These are phyloP conservation scores for Fomitopsis pinicola DNA, from an alignment of 1,284 basidiomycete species.

Conservation along the genomic window DNA sequence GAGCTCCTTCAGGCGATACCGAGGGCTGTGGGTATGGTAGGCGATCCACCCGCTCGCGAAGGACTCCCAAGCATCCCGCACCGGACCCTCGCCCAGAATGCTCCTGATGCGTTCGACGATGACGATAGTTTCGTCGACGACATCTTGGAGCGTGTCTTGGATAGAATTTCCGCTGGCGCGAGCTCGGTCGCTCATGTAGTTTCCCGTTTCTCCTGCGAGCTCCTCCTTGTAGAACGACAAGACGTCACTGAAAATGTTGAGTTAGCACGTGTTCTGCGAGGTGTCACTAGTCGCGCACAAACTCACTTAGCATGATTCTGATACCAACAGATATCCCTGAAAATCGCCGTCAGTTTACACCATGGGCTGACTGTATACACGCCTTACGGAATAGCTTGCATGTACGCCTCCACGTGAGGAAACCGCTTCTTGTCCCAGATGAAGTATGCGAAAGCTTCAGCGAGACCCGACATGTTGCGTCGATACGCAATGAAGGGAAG, in stretches of 20 bases:
- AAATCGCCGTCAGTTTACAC: not conserved
- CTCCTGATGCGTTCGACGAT: slow-evolving; percentile 6
- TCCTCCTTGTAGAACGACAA: slow-evolving; percentile 17
- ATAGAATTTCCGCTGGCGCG: slow-evolving; percentile 5
- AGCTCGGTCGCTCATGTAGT: slow-evolving; percentile 12
- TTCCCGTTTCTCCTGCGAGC: slow-evolving; percentile 9
- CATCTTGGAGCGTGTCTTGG: slow-evolving; percentile 2
- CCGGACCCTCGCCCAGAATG: slow-evolving; percentile 12
- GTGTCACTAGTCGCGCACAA: no score
- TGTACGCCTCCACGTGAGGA: slow-evolving; percentile 9
- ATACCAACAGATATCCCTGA: slow-evolving; percentile 12
- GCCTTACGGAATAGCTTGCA: slow-evolving; percentile 14
- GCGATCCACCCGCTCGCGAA: slow-evolving; percentile 14
- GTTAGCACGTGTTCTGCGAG: no score
- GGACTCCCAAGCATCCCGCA: slow-evolving; percentile 12
- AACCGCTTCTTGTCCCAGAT: slow-evolving; percentile 15
- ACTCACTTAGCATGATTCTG: slow-evolving; percentile 9
- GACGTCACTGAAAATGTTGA: slow-evolving; percentile 7
- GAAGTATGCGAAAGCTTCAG: slow-evolving; percentile 12
- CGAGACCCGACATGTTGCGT: slow-evolving; percentile 8
- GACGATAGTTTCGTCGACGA: slow-evolving; percentile 10
- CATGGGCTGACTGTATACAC: not conserved
- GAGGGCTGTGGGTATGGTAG: not conserved
- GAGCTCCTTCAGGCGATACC: slow-evolving; percentile 5
- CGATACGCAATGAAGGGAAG: slow-evolving; percentile 9